These are phyloP conservation scores for Lichenothelia convexa DNA, from an alignment of 495 filamentous ascomycete genomes.

Conservation along the genomic window DNA sequence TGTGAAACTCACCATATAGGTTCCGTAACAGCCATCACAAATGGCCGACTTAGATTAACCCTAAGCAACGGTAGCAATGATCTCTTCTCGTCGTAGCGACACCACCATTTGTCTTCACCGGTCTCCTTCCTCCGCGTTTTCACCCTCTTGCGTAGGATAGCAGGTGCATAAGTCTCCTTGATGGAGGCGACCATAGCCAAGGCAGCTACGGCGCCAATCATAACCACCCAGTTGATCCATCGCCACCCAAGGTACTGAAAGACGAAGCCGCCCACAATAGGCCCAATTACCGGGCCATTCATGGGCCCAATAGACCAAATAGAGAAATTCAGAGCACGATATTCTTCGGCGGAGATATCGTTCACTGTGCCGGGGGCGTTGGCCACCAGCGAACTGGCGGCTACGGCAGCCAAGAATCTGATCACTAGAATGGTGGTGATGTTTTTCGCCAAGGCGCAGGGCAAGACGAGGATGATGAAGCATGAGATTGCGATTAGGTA, in stretches of 20 bases:
- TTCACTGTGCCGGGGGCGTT: conserved; percentile 70
- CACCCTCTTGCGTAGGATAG: conserved; percentile 50
- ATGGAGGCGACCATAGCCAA: conserved; percentile 33
- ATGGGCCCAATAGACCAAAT: conserved; percentile 64
- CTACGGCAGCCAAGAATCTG: conserved; percentile 59
- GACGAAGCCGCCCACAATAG: conserved; percentile 59
- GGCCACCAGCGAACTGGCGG: conserved; percentile 59
- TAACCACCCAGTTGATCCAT: conserved; percentile 71
- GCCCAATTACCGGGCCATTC: conserved; percentile 41
- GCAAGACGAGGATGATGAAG: conserved; percentile 50
- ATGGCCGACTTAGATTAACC: conserved; percentile 56
- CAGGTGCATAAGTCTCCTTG: conserved; percentile 64
- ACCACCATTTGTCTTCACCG: conserved; percentile 58
- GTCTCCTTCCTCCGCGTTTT: conserved; percentile 51
- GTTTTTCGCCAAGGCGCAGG: conserved; percentile 48
- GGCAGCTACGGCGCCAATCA: conserved; percentile 46
- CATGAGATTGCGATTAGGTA: conserved; percentile 44
- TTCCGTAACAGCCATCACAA: conserved; percentile 61
- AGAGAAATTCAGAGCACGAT: conserved; percentile 52
- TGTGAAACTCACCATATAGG: conserved; percentile 63
- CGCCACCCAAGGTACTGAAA: conserved; percentile 66
- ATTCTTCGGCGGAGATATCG: conserved; percentile 54
- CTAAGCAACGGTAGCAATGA: conserved; percentile 38
- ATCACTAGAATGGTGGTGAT: conserved; percentile 45
- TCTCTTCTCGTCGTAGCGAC: conserved; percentile 49